A percentile compares a stretch with the other conserved stretches of the same genome.
phyloP scores from a whole-genome alignment of 805 yeast species.

The Wickerhamomyces queroliae region DNA sequence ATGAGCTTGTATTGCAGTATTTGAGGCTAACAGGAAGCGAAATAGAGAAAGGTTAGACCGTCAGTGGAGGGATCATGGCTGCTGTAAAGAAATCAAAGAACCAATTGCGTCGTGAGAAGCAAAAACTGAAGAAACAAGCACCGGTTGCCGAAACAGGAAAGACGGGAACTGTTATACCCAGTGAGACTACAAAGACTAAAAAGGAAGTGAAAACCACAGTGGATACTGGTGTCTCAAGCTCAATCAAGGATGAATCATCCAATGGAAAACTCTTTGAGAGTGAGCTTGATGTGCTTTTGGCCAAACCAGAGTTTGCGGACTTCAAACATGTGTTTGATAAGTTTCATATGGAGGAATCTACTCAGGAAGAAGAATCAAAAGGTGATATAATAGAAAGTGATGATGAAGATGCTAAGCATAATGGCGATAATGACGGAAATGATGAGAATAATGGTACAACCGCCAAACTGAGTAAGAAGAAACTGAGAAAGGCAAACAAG shows the following conservation, averaged over 20 bases:
- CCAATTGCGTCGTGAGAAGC: slow-evolving; percentile 27
- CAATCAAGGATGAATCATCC: not conserved
- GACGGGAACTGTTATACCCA: not conserved
- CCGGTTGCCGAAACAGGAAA: not conserved
- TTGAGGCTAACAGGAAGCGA: not conserved
- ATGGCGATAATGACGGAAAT: slow-evolving; percentile 15
- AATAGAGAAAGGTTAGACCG: not conserved
- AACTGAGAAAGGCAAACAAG: slow-evolving; percentile 45
- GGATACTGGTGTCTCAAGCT: slow-evolving; percentile 1
- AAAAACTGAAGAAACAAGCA: slow-evolving; percentile 17
- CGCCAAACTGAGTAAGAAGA: slow-evolving; percentile 37
- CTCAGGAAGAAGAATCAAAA: slow-evolving; percentile 13
- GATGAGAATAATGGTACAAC: slow-evolving; percentile 9
- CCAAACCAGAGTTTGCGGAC: slow-evolving; percentile 27
- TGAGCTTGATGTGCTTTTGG: slow-evolving; percentile 18
- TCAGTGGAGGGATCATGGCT: slow-evolving; percentile 1
- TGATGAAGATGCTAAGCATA: slow-evolving; percentile 15
- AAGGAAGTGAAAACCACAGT: not conserved
- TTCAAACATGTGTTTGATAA: slow-evolving; percentile 29
- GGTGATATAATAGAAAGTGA: slow-evolving; percentile 28
- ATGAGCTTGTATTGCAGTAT: not conserved
- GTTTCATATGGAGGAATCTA: slow-evolving; percentile 23
- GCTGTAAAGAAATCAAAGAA: slow-evolving; percentile 28
- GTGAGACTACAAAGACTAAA: not conserved
- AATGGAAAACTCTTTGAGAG: slow-evolving; percentile 11